Evolutionary conservation across 2,329 filamentous ascomycete species (phyloP).

Genomic region (Corinectria fuckeliana): DNA sequence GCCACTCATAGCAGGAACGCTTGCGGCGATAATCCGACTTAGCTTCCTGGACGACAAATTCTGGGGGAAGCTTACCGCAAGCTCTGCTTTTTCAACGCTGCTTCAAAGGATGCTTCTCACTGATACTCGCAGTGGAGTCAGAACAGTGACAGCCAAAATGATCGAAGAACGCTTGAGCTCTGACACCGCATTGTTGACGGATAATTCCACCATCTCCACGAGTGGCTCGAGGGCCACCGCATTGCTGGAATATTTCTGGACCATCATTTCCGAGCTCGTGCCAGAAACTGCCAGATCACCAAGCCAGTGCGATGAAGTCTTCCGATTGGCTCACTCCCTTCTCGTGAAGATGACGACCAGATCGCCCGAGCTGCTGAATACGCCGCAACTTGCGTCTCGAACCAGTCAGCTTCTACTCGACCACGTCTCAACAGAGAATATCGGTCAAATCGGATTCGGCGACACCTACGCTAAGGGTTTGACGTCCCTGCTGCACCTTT

Average conservation of each 20-base stretch:
- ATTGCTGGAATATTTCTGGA: slow-evolving; percentile 41
- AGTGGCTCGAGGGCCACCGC: neutral
- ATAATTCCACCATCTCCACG: neutral
- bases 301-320: slow-evolving; percentile 53
- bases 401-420: slow-evolving; percentile 45
- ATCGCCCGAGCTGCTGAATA: slow-evolving; percentile 40
- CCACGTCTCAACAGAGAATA: slow-evolving; percentile 49
- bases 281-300: slow-evolving; percentile 40
- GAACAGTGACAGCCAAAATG: slow-evolving; percentile 42
- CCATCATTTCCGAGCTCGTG: slow-evolving; percentile 44
- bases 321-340: slow-evolving; percentile 50
- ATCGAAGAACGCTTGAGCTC: slow-evolving; percentile 39
- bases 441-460: slow-evolving; percentile 35
- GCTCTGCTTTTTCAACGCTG: slow-evolving; percentile 30
- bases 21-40: slow-evolving; percentile 40
- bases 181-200: neutral
- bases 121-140: slow-evolving; percentile 38
- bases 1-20: slow-evolving; percentile 36
- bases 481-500: slow-evolving; percentile 39
- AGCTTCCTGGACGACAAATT: slow-evolving; percentile 38
- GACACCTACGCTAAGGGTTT: slow-evolving; percentile 42
- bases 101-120: slow-evolving; percentile 38
- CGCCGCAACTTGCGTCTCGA: slow-evolving; percentile 40
- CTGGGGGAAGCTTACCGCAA: slow-evolving; percentile 36
- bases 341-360: slow-evolving; percentile 44